Base-by-base conservation (phyloP, 2,329 filamentous ascomycete species). In the Aureobasidium sp. region DNA sequence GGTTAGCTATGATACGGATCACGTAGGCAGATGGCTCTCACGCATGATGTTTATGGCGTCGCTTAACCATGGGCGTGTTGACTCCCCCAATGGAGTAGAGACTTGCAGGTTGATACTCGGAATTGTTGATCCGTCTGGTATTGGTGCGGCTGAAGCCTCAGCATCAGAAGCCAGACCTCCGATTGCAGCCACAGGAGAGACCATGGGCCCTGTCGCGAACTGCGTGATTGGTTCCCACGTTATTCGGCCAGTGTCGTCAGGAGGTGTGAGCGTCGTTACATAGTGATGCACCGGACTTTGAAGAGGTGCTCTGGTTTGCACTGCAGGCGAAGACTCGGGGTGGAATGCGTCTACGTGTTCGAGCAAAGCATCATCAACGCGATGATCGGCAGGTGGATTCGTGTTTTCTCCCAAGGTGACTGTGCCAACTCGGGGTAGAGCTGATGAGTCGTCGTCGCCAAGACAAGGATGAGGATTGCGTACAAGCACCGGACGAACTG, bases 191-290 rank as follows among this genome's bases (percentile, higher is more conserved):
- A 73, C 69, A 22, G 75, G 76, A 22, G 76, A 77, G 42, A 75
- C 73, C 65, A 76, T 67, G 12, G 71, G 71, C 42, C 70, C 70
- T 5, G 71, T 70, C 20, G 66, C 70, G 17, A 75, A 67, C 63
- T 71, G 71, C 61, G 75, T 69, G 63, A 75, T 68, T 20, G 65
- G 51, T 51, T 65, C 64, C 77, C 77, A 80, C 64, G 70, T 69
- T 65, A 75, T 70, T 48, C 73, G 71, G 39, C 74, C 74, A 25
- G 70, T 67, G 58, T 80, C 78, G 49, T 73, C 73, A 12, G 78
- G 78, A 60, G 78, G 78, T 11, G 78, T 80, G 57, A 77, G 71
- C 48, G 74, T 74, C 49, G 75, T 70, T n/a, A 79, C 67, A 67
- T 72, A 69, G n/a, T 71, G 68, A 41, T 65, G 65, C 36, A 73